Evolutionary conservation across 345 rosid species (phyloP), one percentile per base, ranked within the genome.

Genomic region (Eucalyptus tenuipes): DNA sequence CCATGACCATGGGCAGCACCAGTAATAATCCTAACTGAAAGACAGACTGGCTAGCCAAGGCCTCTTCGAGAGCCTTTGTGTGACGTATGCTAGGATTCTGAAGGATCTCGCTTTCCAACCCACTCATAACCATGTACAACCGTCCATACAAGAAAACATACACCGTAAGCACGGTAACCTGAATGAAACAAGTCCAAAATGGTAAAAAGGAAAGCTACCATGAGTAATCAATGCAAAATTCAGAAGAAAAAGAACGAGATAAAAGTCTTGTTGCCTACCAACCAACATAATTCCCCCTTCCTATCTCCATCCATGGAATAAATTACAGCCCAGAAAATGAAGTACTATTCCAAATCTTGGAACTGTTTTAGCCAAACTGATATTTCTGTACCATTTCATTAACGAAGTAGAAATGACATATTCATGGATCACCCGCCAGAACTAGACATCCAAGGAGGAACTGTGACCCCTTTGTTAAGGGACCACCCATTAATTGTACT

Each of bases 1-100:
- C 99, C 99, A 97, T 95, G 85, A 98, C 95, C 99, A 98, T 97
- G 89, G 99, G 99, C 87, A 98, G 90, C 89, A 98, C 96, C 90
- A 98, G 90, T 89, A 96, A 87, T 81, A 98, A 92, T 45, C 99
- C 99, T 87, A 98, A 90, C 92, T 97, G 99, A 89, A 98, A 94
- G 88, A 96, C 90, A 59, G 99, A 92, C 90, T 94, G 99, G 31
- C 98, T 93, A 68, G 96, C 97, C 89, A 98, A 89, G 86, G 98
- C 99, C 91, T 96, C 86, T 91, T 95, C 99, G 40, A 98, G 97
- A 45, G 96, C 98, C 87, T 95, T 98, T 91, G 90, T 96, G 82
- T 93, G 95, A 88, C 89, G 94, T 90, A 98, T 81, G 86, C n/a
- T 49, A 89, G 97, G 94, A 95, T 88, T 92, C 61, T 92, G 85